Base-by-base conservation (phyloP, 768 basidiomycete genomes). In the Psilocybe azurescens region DNA sequence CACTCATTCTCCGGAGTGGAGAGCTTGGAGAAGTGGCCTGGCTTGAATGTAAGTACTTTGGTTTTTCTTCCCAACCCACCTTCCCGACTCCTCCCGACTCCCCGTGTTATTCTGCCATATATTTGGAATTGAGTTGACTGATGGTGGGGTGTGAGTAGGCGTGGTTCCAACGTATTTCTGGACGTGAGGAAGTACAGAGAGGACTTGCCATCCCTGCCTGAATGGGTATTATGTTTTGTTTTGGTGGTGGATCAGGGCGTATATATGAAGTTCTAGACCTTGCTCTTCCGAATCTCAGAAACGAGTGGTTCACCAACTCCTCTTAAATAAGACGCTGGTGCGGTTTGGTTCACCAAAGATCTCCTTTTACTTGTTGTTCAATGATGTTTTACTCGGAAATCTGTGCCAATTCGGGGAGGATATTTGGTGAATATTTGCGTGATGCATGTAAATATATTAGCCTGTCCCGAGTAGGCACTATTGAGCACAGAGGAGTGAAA, bases 11-110 rank as follows among this genome's bases (percentile, higher is more conserved):
- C 84, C 2, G 87, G 84, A 1, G 74, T 89, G 13, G 82, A 86
- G 50, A 80, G 71, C 36, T 72, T 92, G 59, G 83, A 88, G 50
- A 82, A 82, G 39, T 90, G 80, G 78, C 90, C 91, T 18, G 75
- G 80, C 64, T 67, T 91, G 55, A 83, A 86, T 77, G 88, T 81
- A 44, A 33, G 71, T 69, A 18, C 5, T 58, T 39, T 20, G 10
- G 50, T 30, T 5, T 32, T 46, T 44, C 7, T 36, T 57, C 16
- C 36, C 36, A 52, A 58, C 56, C 49, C 58, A 2, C 44, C 28
- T 55, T 32, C 46, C 67, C 67, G 65, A 66, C 29, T 48, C 24
- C 36, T 44, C 24, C 60, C 60, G 60, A 61, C 18, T 53, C n/a
- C 39, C 50, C 13, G 39, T 39, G 18, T 52, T 50, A 49, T 33